Evolutionary conservation across 306 rosid genomes (phyloP), one percentile per base, ranked within the genome.

Genomic region (Citrullus mucosospermus): DNA sequence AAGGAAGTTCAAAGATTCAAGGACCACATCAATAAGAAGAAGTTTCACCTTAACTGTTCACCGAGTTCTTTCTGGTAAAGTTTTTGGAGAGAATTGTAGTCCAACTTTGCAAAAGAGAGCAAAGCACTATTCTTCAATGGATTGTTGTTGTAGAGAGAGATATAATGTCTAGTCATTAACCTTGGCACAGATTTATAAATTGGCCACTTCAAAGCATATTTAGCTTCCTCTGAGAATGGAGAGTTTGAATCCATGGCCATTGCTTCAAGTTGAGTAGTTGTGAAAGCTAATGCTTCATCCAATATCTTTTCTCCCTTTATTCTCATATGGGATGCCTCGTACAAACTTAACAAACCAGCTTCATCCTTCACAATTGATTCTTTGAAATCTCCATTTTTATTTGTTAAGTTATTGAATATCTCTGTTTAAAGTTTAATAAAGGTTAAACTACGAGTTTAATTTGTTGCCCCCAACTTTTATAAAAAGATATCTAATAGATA

Each of bases 41-140:
- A 67, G 1, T 8, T 80, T 76, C 63, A 85, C 85, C 70, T 57
- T 43, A 59, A 28, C 9, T 39, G 6, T 6, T 3, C 22, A 38
- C 34, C 41, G 1, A 79, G 10, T 75, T 85, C 86, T 22, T 78
- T 46, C 13, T 67, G 59, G 32, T 82, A 46, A 12, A 1, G 9
- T 9, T 43, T 28, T 28, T 82, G 85, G 15, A 85, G 30, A 30
- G 53, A 6, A 14, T 82, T 85, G 77, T 75, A 86, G 34, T 86
- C 86, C 8, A 53, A 8, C 32, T 65, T 80, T 44, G 84, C 89
- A 57, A 84, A 84, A 9, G 46, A 34, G 5, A 82, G 78, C 0
- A 84, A 20, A 25, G 20, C 25, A 5, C 77, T 9, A 4, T 74
- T n/a, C 7, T 48, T 75, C 1, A 80, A 65, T 51, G 70, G 50